These are phyloP conservation scores for Ophiostoma quercus DNA, from an alignment of 2,329 filamentous ascomycete species.

Conservation along the genomic window DNA sequence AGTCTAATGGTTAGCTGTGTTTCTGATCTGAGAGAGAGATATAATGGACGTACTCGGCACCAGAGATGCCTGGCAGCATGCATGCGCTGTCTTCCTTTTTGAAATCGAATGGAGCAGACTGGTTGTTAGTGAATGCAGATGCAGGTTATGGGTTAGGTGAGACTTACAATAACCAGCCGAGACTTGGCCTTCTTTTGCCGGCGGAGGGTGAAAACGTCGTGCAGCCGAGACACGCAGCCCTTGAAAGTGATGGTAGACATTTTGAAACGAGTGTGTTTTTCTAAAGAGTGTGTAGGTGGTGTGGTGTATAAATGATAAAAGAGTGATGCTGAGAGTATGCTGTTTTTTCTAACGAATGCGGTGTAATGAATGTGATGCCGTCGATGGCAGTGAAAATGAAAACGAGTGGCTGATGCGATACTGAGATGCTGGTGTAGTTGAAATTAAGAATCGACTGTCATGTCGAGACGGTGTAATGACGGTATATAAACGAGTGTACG, in stretches of 20 bases:
- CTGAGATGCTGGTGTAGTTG: not conserved
- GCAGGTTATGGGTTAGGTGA: not conserved
- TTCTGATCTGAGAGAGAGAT: not conserved
- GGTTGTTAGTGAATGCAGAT: slow-evolving; percentile 29
- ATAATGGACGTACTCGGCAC: slow-evolving; percentile 35
- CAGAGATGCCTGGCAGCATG: slow-evolving; percentile 45
- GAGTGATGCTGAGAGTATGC: not conserved
- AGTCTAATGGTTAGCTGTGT: slow-evolving; percentile 17
- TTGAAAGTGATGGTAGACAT: slow-evolving; percentile 38
- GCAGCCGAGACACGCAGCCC: slow-evolving; percentile 42
- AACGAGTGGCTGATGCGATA: not conserved
- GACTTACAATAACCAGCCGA: slow-evolving; percentile 45
- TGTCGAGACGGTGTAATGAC: not conserved
- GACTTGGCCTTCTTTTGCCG: slow-evolving; percentile 40
- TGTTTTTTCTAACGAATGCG: slow-evolving; percentile 21
- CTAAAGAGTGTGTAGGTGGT: not conserved
- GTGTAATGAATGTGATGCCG: slow-evolving; percentile 12
- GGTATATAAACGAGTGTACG: slow-evolving; percentile 11
- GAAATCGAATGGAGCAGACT: slow-evolving; percentile 58
- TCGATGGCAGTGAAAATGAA: slow-evolving; percentile 9
- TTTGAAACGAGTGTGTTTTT: slow-evolving; percentile 18
- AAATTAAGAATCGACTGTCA: not conserved
- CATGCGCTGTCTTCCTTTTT: slow-evolving; percentile 45
- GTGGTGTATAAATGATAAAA: not conserved
- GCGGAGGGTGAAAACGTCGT: slow-evolving; percentile 39